Evolutionary conservation across 1,284 basidiomycete species (phyloP).

Genomic region (Leucoagaricus sp.): DNA sequence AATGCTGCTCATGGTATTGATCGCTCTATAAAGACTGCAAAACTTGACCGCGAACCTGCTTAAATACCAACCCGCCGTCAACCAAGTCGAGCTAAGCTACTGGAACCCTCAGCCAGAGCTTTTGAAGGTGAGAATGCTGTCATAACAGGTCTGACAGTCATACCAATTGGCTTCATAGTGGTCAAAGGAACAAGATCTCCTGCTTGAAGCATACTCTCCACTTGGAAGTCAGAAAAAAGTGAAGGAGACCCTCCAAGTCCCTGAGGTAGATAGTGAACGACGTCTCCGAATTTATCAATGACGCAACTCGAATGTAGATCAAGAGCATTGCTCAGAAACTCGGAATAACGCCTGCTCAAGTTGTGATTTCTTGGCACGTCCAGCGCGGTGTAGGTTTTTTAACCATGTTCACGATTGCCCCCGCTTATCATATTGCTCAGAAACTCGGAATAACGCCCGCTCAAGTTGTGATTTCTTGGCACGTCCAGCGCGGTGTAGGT

Average conservation of each 20-base stretch:
- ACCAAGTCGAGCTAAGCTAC: slow-evolving; percentile 84
- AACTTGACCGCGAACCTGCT: slow-evolving; percentile 73
- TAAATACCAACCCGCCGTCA: slow-evolving; percentile 75
- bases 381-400: slow-evolving; percentile 65
- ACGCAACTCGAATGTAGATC: slow-evolving; percentile 35
- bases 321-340: slow-evolving; percentile 63
- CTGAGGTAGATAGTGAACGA: slow-evolving; percentile 40
- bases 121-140: slow-evolving; percentile 47
- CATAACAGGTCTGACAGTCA: background rate
- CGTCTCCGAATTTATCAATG: background rate
- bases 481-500: slow-evolving; percentile 74
- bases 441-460: slow-evolving; percentile 73
- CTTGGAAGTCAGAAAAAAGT: slow-evolving; percentile 68
- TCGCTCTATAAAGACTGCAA: slow-evolving; percentile 50
- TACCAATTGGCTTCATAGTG: no score
- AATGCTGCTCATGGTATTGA: slow-evolving; percentile 12
- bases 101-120: slow-evolving; percentile 85
- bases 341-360: slow-evolving; percentile 76
- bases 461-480: slow-evolving; percentile 82
- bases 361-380: slow-evolving; percentile 78
- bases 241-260: slow-evolving; percentile 51
- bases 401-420: background rate
- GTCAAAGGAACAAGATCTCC: slow-evolving; percentile 62
- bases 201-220: slow-evolving; percentile 81
- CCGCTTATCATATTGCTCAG: no score